Evolutionary conservation across 192 early-diverging fungal species (phyloP), one percentile per base, ranked within the genome.

Genomic region (Entomortierella chlamydospora): DNA sequence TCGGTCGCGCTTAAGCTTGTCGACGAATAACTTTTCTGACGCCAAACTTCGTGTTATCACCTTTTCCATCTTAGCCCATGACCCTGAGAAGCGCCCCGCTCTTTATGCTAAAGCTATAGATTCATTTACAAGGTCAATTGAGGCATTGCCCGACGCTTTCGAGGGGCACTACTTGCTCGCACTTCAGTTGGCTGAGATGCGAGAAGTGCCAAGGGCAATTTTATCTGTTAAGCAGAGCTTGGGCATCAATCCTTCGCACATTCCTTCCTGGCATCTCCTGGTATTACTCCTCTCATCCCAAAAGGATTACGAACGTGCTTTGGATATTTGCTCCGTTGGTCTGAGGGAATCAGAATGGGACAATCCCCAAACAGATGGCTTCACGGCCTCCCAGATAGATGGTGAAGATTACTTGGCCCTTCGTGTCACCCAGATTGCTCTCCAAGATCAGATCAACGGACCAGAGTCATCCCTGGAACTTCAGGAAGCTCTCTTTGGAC

Each of bases 241-340:
- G 25, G 72, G 68, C 31, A 59, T 90, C 43, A 83, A 90, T 30
- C 58, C 87, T 0, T 65, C 70, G 9, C 85, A 92, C 47, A 82
- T 92, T 37, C 86, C 90, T 33, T 90, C 92, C 12, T 95, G 92
- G 92, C 90, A 95, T 65, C 77, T 95, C n/a, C 62, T 95, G 30
- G 90, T 81, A 8, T 82, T 93, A 57, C 72, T 91, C 17, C 82
- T 88, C 2, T 91, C 93, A 18, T 87, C 90, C 18, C 87, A 89
- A 68, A 90, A 91, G 47, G 90, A 95, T 64, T 84, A 87, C 45
- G 66, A 67, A 11, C 84, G 87, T 33, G 93, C 93, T 8, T 70
- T 88, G 72, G 87, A 86, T 41, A 83, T 90, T 41, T 92, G 90
- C 71, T 87, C 91, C 25, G 72, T 92, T 17, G 91, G 82, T 2